Conservation (phyloP, 2,329 filamentous ascomycete genomes). For the Aureobasidium pullulans region DNA sequence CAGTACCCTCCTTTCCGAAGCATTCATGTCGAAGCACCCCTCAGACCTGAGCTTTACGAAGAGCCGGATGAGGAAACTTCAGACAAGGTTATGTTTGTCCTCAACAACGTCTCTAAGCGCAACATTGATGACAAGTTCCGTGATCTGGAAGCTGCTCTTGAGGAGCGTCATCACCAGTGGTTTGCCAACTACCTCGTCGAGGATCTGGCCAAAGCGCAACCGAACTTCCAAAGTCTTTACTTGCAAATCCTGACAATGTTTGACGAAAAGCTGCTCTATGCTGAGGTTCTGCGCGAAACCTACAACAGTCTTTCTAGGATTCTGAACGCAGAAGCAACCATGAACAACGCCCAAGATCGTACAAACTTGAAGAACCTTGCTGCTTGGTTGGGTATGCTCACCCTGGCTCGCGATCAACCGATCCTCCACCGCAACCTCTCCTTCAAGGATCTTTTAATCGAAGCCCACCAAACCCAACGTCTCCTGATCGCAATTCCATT, state of each 20-base stretch:
- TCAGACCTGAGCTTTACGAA: conserved; percentile 59
- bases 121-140: conserved; percentile 79
- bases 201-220: conserved; percentile 92
- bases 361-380: conserved; percentile 88
- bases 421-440: conserved; percentile 96
- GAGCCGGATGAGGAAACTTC: conserved; percentile 79
- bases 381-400: conserved; percentile 86
- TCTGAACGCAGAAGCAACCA: conserved; percentile 81
- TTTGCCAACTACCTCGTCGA: conserved; percentile 93
- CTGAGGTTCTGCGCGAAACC: conserved; percentile 86
- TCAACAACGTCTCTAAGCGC: conserved; percentile 91
- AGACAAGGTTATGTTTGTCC: conserved; percentile 87
- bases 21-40: conserved; percentile 65
- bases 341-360: conserved; percentile 77
- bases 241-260: conserved; percentile 81
- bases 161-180: conserved; percentile 84
- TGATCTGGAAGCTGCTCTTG: conserved; percentile 71
- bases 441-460: conserved; percentile 89
- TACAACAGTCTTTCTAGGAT: conserved; percentile 79
- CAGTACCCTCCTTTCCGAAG: conserved; percentile 67
- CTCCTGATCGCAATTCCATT: conserved; percentile 92
- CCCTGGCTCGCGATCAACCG: conserved; percentile 85
- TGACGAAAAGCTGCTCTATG: conserved; percentile 70
- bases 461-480: conserved; percentile 87
- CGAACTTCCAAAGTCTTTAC: conserved; percentile 92